A percentile compares a stretch with the other conserved stretches of the same genome.
Evolutionary conservation across 2,329 filamentous ascomycete species (phyloP).

Genomic region (Colletotrichum costaricense): DNA sequence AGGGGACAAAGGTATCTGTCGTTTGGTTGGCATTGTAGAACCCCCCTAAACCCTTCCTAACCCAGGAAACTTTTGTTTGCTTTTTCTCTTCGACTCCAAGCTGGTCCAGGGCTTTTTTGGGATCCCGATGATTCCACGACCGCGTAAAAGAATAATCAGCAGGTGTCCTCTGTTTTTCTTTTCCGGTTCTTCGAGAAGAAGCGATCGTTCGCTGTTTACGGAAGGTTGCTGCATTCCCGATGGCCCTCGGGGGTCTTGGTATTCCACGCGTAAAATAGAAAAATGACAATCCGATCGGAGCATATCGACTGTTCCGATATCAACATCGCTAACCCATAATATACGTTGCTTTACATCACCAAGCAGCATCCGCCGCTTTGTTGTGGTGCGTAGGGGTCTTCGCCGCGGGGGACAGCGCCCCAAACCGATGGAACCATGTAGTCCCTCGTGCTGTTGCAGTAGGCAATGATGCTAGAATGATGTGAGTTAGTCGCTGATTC

Average conservation of each 20-base stretch:
- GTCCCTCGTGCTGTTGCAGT: constrained; percentile 97
- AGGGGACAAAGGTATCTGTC: not conserved
- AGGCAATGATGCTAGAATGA: constrained; percentile 85
- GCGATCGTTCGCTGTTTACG: constrained; percentile 24
- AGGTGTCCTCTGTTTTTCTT: not conserved
- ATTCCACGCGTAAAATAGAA: constrained; percentile 33
- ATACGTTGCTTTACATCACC: constrained; percentile 77
- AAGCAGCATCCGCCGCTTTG: constrained; percentile 93
- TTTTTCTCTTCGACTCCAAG: constrained; percentile 31
- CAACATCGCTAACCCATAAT: constrained; percentile 18
- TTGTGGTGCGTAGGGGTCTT: constrained; percentile 98
- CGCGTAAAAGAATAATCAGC: constrained; percentile 10
- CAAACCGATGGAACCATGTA: constrained; percentile 99
- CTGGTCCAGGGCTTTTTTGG: constrained; percentile 31
- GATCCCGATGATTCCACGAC: constrained; percentile 24
- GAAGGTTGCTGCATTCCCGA: constrained; percentile 22
- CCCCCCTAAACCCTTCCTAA: constrained; percentile 10
- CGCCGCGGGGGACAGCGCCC: constrained; percentile 92
- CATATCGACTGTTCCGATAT: constrained; percentile 7
- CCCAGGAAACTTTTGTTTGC: constrained; percentile 14
- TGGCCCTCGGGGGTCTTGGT: constrained; percentile 28
- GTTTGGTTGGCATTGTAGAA: constrained; percentile 11
- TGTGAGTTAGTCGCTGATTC: constrained; percentile 13
- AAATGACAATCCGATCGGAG: constrained; percentile 27
- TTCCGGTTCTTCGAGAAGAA: constrained; percentile 10